These are phyloP conservation scores for Martiniozyma abietophila DNA, from an alignment of 805 yeast genomes.

Conservation along the genomic window DNA sequence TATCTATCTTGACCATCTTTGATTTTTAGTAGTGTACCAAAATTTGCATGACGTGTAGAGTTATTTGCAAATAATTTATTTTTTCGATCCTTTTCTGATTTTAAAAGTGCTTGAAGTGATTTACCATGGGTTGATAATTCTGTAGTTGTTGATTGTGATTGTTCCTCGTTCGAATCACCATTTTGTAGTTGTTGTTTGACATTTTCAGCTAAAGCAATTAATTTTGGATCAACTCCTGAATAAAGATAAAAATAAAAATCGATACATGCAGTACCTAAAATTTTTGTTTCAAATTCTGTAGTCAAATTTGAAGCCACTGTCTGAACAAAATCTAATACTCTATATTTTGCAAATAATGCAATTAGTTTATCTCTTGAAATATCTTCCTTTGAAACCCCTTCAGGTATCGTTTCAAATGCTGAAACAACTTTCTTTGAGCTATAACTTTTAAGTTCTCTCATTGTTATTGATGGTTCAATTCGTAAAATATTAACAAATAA, in stretches of 20 bases:
- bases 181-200: background rate
- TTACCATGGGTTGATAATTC: conserved; percentile 11
- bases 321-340: conserved; percentile 64
- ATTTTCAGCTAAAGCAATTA: conserved; percentile 1
- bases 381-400: conserved; percentile 53
- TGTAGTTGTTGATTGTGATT: background rate
- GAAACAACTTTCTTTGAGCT: conserved; percentile 16
- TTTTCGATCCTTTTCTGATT: conserved; percentile 49
- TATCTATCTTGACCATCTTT: conserved; percentile 45
- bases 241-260: conserved; percentile 62
- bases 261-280: conserved; percentile 52
- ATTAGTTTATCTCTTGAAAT: conserved; percentile 54
- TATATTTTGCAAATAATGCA: conserved; percentile 50
- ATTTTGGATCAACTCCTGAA: conserved; percentile 42
- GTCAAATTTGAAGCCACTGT: conserved; percentile 62
- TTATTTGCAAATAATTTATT: conserved; percentile 16
- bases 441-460: conserved; percentile 18
- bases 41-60: conserved; percentile 66
- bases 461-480: conserved; percentile 56
- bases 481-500: conserved; percentile 71
- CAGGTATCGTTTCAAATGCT: conserved; percentile 38
- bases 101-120: conserved; percentile 42
- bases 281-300: conserved; percentile 48
- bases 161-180: conserved; percentile 1
- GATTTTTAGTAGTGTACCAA: conserved; percentile 77